Percentiles rank a stretch among this genome's conserved stretches.
These are phyloP conservation scores for Athelia sp. DNA, from an alignment of 1,284 basidiomycete genomes.

Conservation along the genomic window DNA sequence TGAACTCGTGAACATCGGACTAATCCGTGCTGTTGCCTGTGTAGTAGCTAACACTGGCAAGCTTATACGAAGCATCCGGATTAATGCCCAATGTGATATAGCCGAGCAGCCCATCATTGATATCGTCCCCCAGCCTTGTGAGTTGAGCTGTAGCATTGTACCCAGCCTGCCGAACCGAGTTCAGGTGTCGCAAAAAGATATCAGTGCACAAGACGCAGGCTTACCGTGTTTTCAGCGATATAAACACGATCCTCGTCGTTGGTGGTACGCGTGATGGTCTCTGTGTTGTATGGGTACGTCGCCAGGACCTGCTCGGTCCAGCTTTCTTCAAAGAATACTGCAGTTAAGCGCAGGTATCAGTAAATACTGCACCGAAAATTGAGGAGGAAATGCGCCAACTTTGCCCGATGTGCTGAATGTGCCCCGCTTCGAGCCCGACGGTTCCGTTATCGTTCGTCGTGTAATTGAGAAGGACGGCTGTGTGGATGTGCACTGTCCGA, in stretches of 20 bases:
- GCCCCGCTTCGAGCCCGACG: neutral
- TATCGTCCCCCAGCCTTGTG: neutral
- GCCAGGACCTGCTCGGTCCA: neutral
- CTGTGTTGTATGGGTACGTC: neutral
- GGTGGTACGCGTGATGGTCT: neutral
- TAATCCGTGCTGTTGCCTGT: neutral
- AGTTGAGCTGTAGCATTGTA: conserved; percentile 1
- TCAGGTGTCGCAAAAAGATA: neutral
- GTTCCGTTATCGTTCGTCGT: neutral
- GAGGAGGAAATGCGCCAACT: neutral
- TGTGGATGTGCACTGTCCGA: neutral
- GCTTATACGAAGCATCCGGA: neutral
- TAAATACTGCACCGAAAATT: neutral
- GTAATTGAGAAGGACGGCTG: neutral
- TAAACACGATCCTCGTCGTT: neutral
- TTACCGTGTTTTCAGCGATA: neutral
- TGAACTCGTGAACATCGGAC: too few species aligned
- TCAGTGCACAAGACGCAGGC: neutral
- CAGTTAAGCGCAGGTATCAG: neutral
- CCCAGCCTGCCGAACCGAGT: neutral
- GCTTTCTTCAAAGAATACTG: neutral
- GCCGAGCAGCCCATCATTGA: neutral
- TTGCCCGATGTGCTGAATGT: neutral
- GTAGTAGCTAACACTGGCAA: neutral
- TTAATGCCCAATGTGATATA: neutral